These are phyloP conservation scores for Lepidium didymum DNA, from an alignment of 345 rosid species.

Conservation along the genomic window DNA sequence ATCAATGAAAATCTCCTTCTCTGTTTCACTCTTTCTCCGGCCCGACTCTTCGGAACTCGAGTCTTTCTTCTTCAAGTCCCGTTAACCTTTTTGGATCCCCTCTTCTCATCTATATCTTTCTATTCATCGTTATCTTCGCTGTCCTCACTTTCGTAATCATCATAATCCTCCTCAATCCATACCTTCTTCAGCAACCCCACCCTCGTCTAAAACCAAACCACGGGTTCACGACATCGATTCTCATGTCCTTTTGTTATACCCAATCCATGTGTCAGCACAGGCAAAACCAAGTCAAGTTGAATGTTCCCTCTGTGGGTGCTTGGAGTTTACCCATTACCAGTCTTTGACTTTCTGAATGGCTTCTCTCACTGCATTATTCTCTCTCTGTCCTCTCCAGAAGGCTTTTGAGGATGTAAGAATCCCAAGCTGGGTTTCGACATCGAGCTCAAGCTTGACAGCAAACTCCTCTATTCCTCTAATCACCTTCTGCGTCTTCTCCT, in stretches of 20 bases:
- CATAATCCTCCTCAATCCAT: too few species aligned
- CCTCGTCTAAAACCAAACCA: too few species aligned
- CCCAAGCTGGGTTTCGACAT: constrained; percentile 67
- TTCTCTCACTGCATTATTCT: constrained; percentile 47
- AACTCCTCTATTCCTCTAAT: constrained; percentile 52
- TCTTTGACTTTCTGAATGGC: constrained; percentile 76
- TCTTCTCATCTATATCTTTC: too few species aligned
- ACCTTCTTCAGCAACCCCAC: too few species aligned
- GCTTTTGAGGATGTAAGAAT: constrained; percentile 63
- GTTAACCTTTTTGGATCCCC: too few species aligned
- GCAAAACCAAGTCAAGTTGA: constrained; percentile 80
- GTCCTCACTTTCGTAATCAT: too few species aligned
- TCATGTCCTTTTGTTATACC: constrained; percentile 72
- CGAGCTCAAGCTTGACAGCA: constrained; percentile 83
- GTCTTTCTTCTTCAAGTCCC: too few species aligned
- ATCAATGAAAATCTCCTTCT: too few species aligned
- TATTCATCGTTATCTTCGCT: too few species aligned
- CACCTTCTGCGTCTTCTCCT: constrained; percentile 53
- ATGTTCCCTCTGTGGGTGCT: constrained; percentile 80
- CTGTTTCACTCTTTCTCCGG: too few species aligned
- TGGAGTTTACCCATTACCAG: constrained; percentile 87
- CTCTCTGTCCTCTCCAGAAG: constrained; percentile 65
- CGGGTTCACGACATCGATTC: constrained; percentile 76
- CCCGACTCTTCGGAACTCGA: too few species aligned
- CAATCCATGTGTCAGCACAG: constrained; percentile 93